Conservation (phyloP, 2,329 filamentous ascomycete genomes). For the Thielaviopsis euricoi region DNA sequence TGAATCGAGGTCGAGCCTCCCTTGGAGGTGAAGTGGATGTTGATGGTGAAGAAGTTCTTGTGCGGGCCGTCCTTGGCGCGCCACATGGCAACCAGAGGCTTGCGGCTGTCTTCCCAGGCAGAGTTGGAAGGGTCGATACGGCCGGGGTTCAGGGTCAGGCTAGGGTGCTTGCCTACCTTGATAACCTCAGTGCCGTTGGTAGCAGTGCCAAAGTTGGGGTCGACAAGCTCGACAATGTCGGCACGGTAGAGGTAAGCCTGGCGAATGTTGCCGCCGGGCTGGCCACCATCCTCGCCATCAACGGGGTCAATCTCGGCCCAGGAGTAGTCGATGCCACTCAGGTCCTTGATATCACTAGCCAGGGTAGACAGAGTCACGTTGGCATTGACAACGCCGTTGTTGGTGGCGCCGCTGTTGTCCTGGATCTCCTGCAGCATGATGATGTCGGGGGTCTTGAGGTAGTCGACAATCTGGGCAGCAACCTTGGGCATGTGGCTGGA, state of each 20-base stretch:
- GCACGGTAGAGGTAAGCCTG: slow-evolving; percentile 53
- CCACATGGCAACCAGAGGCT: slow-evolving; percentile 53
- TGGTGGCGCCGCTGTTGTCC: slow-evolving; percentile 43
- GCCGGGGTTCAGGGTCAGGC: slow-evolving; percentile 52
- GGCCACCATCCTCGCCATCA: slow-evolving; percentile 46
- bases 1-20: slow-evolving; percentile 47
- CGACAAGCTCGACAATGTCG: slow-evolving; percentile 38
- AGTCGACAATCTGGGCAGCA: slow-evolving; percentile 47
- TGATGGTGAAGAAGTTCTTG: slow-evolving; percentile 50
- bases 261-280: slow-evolving; percentile 57
- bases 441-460: slow-evolving; percentile 45
- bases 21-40: slow-evolving; percentile 53
- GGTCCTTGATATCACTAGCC: slow-evolving; percentile 30
- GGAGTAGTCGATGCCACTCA: slow-evolving; percentile 36
- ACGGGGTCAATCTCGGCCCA: slow-evolving; percentile 43
- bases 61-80: slow-evolving; percentile 34
- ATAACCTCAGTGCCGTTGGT: slow-evolving; percentile 41
- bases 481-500: slow-evolving; percentile 39
- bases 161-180: slow-evolving; percentile 25
- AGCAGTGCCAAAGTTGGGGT: slow-evolving; percentile 37
- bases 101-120: slow-evolving; percentile 45
- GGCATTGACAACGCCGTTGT: slow-evolving; percentile 40
- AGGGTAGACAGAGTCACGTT: slow-evolving; percentile 44
- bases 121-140: slow-evolving; percentile 44
- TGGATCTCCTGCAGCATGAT: slow-evolving; percentile 57